phyloP scores from a whole-genome alignment of 805 yeast species.

The Yarrowia osloensis region DNA sequence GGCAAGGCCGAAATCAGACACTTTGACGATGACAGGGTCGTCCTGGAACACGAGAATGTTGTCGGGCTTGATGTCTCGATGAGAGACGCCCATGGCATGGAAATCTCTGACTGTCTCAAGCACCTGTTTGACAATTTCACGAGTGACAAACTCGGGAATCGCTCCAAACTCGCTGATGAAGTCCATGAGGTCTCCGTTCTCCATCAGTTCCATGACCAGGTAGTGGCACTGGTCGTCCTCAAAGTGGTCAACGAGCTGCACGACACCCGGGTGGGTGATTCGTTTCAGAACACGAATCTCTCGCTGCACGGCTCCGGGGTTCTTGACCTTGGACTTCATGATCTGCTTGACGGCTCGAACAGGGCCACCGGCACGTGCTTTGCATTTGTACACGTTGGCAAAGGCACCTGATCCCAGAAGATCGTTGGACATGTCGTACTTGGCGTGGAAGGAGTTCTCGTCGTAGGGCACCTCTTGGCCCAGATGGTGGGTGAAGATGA shows the following conservation, averaged over 20 bases:
- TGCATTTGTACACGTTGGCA: slow-evolving; percentile 90
- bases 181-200: slow-evolving; percentile 98
- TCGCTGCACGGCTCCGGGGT: slow-evolving; percentile 77
- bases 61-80: slow-evolving; percentile 95
- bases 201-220: slow-evolving; percentile 91
- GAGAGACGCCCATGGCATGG: slow-evolving; percentile 89
- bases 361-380: slow-evolving; percentile 80
- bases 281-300: slow-evolving; percentile 79
- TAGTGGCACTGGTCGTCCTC: slow-evolving; percentile 82
- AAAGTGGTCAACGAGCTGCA: slow-evolving; percentile 75
- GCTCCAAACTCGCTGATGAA: slow-evolving; percentile 86
- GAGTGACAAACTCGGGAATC: slow-evolving; percentile 86
- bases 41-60: slow-evolving; percentile 87
- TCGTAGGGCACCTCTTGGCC: slow-evolving; percentile 39
- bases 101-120: slow-evolving; percentile 82
- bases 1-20: slow-evolving; percentile 95
- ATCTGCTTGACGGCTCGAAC: slow-evolving; percentile 91
- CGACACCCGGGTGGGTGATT: slow-evolving; percentile 83
- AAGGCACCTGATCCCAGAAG: slow-evolving; percentile 97
- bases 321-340: slow-evolving; percentile 72
- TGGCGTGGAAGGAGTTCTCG: slow-evolving; percentile 39
- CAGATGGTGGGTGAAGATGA: slow-evolving; percentile 49
- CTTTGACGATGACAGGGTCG: slow-evolving; percentile 87
- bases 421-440: slow-evolving; percentile 76
- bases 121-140: slow-evolving; percentile 82